These are phyloP conservation scores for Closterium sp. DNA, from an alignment of 139 green algal species.

Conservation along the genomic window DNA sequence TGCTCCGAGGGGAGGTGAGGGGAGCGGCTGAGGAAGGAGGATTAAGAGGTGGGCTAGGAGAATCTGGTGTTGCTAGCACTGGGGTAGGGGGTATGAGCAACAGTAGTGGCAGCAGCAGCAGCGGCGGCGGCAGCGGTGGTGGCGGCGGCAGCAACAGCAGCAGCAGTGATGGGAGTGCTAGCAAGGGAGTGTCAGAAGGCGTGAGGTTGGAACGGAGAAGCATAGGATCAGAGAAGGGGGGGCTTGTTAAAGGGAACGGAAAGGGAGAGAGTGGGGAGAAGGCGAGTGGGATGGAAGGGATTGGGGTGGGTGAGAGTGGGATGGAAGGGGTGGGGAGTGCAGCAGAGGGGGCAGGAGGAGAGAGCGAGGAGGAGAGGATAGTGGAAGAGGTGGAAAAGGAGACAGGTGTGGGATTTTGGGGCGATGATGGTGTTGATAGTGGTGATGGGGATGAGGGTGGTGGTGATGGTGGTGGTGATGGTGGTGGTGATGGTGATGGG, in stretches of 20 bases:
- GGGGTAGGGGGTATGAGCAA: neutral
- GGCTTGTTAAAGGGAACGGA: neutral
- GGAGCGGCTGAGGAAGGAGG: too few relatives aligned
- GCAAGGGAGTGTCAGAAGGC: neutral
- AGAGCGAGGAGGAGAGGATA: neutral
- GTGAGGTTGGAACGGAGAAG: neutral
- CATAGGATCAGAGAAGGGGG: neutral
- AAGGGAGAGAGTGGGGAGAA: neutral
- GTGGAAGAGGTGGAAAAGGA: neutral
- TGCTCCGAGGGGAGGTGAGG: neutral
- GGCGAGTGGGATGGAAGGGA: neutral
- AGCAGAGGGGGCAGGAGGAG: neutral
- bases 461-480: too few relatives aligned
- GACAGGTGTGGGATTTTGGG: neutral
- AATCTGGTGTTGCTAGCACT: too few relatives aligned
- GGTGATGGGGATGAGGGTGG: neutral
- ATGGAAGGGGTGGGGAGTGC: neutral
- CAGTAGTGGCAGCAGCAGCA: neutral
- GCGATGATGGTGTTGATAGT: neutral
- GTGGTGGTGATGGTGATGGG: too few relatives aligned
- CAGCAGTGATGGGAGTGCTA: neutral
- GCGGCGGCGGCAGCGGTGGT: neutral
- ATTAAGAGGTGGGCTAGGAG: too few relatives aligned
- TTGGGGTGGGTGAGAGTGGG: neutral
- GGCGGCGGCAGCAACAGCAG: neutral